phyloP scores from a whole-genome alignment of 2,329 filamentous ascomycete species.

The Colletotrichum echinochloae region DNA sequence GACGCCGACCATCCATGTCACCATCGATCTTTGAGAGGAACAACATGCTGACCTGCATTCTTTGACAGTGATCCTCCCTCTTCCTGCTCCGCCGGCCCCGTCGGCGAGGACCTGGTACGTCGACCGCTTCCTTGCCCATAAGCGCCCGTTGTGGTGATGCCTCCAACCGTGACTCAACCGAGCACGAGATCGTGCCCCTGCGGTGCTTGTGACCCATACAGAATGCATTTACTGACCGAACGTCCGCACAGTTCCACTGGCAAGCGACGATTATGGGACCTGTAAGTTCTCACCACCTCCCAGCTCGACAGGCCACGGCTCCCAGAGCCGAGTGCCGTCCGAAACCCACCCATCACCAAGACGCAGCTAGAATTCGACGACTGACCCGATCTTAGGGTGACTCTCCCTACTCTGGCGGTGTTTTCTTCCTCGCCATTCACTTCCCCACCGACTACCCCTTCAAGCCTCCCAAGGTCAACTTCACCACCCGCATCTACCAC shows the following conservation, averaged over 20 bases:
- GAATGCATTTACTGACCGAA: constrained; percentile 30
- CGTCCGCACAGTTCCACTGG: constrained; percentile 88
- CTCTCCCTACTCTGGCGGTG: constrained; percentile 96
- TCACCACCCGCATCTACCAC: constrained; percentile 99
- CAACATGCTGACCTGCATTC: constrained; percentile 47
- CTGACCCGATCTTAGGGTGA: constrained; percentile 71
- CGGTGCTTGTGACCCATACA: neutral
- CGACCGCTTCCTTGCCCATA: constrained; percentile 44
- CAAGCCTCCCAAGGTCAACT: constrained; percentile 99
- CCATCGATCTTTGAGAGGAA: neutral
- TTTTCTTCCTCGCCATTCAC: constrained; percentile 99
- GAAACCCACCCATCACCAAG: neutral
- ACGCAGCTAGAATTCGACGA: neutral
- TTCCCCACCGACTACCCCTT: constrained; percentile 99
- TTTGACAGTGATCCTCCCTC: constrained; percentile 89
- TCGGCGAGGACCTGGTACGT: constrained; percentile 97
- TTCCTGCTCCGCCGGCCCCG: constrained; percentile 96
- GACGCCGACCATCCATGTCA: too few relatives aligned
- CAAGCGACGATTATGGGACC: constrained; percentile 99
- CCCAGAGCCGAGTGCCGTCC: neutral
- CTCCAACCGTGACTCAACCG: constrained; percentile 39
- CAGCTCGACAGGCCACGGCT: neutral
- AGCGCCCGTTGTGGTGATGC: constrained; percentile 34
- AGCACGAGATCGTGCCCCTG: constrained; percentile 42
- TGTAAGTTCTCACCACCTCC: constrained; percentile 69